Evolutionary conservation across 495 filamentous ascomycete genomes (phyloP).

Genomic region (Lepraria neglecta): DNA sequence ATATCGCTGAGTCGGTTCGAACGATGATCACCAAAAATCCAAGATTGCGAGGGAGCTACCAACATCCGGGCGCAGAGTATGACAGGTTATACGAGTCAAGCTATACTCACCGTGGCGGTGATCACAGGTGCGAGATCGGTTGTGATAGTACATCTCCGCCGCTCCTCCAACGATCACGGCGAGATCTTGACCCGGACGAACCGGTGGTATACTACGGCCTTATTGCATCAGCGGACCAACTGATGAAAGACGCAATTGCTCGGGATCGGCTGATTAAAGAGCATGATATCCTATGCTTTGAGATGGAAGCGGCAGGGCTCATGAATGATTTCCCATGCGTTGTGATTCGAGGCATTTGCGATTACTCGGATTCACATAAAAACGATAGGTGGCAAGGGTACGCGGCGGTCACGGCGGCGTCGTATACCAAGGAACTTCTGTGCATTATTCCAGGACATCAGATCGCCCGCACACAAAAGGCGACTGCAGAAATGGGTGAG

Average conservation of each 20-base stretch:
- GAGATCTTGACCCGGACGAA: conserved; percentile 22
- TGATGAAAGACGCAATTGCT: conserved; percentile 7
- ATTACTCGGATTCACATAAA: conserved; percentile 39
- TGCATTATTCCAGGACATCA: conserved; percentile 9
- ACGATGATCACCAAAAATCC: conserved; percentile 25
- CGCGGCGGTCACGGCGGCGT: conserved; percentile 35
- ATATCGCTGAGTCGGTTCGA: conserved; percentile 24
- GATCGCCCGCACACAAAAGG: conserved; percentile 1
- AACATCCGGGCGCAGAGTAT: conserved; percentile 20
- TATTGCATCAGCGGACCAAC: conserved; percentile 2
- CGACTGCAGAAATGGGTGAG: conserved; percentile 8
- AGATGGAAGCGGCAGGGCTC: no score
- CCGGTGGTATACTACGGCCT: conserved; percentile 12
- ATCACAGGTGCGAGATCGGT: conserved; percentile 18
- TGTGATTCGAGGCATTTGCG: conserved; percentile 37
- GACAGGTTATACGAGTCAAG: conserved; percentile 32
- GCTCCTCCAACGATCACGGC: conserved; percentile 19
- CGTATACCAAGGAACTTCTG: conserved; percentile 34
- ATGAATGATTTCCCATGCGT: conserved; percentile 32
- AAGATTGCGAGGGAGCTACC: conserved; percentile 26
- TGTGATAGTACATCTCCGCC: conserved; percentile 20
- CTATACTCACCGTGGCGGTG: conserved; percentile 29
- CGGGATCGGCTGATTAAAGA: conserved; percentile 6
- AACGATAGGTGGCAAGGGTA: conserved; percentile 37
- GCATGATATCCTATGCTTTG: conserved; percentile 11